Percentiles rank a stretch among this genome's conserved stretches.
Evolutionary conservation across 805 yeast species (phyloP).

Genomic region (Kuraishia floccosa): DNA sequence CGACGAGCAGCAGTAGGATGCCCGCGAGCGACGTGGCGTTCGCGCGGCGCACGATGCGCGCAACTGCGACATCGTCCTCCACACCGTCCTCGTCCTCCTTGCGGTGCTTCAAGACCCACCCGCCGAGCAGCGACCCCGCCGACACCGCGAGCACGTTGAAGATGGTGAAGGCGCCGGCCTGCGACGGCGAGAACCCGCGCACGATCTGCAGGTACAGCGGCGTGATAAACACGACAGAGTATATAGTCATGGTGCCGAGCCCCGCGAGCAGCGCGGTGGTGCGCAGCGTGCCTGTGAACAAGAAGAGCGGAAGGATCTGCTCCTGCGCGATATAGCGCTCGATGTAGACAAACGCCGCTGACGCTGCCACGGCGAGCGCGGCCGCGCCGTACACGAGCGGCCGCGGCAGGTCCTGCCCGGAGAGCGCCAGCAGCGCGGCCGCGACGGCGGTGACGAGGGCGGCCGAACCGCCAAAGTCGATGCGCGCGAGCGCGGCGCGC

Average conservation of each 20-base stretch:
- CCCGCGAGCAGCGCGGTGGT: constrained; percentile 23
- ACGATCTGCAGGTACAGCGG: constrained; percentile 33
- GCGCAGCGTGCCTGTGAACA: constrained; percentile 26
- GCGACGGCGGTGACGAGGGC: constrained; percentile 21
- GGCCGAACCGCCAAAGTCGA: constrained; percentile 30
- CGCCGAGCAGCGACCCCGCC: constrained; percentile 25
- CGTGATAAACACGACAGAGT: constrained; percentile 21
- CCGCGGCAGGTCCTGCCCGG: constrained; percentile 7
- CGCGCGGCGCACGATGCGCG: neutral
- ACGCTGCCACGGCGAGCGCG: constrained; percentile 7
- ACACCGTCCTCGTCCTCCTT: neutral
- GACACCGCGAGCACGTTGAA: constrained; percentile 27
- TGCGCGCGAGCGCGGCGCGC: constrained; percentile 19
- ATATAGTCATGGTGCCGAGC: constrained; percentile 24
- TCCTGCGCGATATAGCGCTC: constrained; percentile 24
- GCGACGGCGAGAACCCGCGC: constrained; percentile 23
- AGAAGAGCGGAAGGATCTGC: constrained; percentile 25
- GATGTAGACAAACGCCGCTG: constrained; percentile 15
- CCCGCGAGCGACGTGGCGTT: constrained; percentile 1
- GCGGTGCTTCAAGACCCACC: constrained; percentile 16
- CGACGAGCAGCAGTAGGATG: neutral
- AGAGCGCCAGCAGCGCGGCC: constrained; percentile 21
- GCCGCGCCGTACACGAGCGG: neutral
- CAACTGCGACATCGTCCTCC: neutral
- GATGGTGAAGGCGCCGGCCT: constrained; percentile 27